Base-by-base conservation (phyloP, 495 filamentous ascomycete genomes). In the Xylaria longipes region DNA sequence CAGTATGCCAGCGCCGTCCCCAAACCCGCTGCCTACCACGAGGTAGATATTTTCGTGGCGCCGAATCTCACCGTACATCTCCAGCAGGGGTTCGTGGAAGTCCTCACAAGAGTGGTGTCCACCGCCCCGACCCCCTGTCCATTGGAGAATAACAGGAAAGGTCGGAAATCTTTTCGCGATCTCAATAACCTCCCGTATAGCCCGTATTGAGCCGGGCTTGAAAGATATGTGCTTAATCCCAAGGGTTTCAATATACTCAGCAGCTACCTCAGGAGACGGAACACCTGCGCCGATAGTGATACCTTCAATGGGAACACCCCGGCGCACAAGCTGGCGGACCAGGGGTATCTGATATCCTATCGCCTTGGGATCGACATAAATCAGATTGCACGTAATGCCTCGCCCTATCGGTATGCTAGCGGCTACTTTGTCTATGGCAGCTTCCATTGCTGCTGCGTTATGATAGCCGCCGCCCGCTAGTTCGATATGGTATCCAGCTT, bases 401-500 rank as follows among this genome's bases (percentile, higher is more conserved):
- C 92, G 91, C 52, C 93, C 93, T 8, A 93, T 88, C 50, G 91
- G 91, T 71, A 93, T 92, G 60, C 83, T 83, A 72, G 89, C 89
- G 73, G 93, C 92, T 72, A 95, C 92, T 84, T 94, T 94, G 54
- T 82, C 84, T 71, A 95, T 82, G 41, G 93, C 93, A 66, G 88
- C 90, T 5, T 91, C 92, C 89, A 95, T 91, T 17, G 84, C 88
- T 75, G 87, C 90, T 52, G 90, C 91, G 73, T 91, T 91, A 79
- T 92, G 94, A 79, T 95, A 95, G 63, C 93, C 93, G 77, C 93
- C 93, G 76, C 93, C 83, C 70, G 87, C 93, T 58, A 97, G 86
- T 83, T 97, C 94, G 73, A 96, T 91, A 75, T 96, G 92, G 78
- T 97, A 97, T 22, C 95, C 95, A 69, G 94, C 94, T 71, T 94